Base-by-base conservation (phyloP, 2,329 filamentous ascomycete genomes). In the Colletotrichum sp. region DNA sequence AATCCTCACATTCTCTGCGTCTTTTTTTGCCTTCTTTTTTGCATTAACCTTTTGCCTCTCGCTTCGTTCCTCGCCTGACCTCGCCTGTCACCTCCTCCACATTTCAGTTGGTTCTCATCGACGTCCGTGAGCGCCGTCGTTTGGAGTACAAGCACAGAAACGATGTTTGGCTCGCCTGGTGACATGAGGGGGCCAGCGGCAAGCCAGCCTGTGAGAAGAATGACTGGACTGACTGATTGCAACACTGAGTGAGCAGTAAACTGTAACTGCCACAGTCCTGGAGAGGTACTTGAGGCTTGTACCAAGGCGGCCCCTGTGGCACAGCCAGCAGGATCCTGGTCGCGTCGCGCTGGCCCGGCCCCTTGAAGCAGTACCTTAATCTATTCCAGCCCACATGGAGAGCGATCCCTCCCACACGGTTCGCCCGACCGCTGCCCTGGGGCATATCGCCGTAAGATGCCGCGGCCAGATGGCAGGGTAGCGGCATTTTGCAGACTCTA, bases 281-380 rank as follows among this genome's bases (percentile, higher is more conserved):
- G 24, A 8, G 12, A 32, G 36, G 55, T 52, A 69, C 55, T 21
- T 8, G 16, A 12, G 57, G 44, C 44, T 30, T 34, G 70, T 68
- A 63, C 57, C 70, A n/a, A 26, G 39, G 13, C 24, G 21, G 24
- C 26, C 71, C 71, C 26, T 21, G 66, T 70, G 28, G 62, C 62
- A 70, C 71, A 67, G 52, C 75, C 75, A 70, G 75, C 66, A 62
- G 60, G 36, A 76, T 68, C 75, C 75, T 62, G 28, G 75, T 62
- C 60, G 44, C 59, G 71, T 65, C 59, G 59, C 71, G 74, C 71
- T 76, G 71, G 59, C 49, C 52, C 72, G 66, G 71, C 71, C 72
- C 75, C 75, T 76, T 76, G 75, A 76, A 76, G 75, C 75, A 75
- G 66, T 39, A 66, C 62, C 72, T 75, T 76, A 75, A 75, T 76